phyloP scores from a whole-genome alignment of 257 asterid species.

The Nicotiana benthamiana region DNA sequence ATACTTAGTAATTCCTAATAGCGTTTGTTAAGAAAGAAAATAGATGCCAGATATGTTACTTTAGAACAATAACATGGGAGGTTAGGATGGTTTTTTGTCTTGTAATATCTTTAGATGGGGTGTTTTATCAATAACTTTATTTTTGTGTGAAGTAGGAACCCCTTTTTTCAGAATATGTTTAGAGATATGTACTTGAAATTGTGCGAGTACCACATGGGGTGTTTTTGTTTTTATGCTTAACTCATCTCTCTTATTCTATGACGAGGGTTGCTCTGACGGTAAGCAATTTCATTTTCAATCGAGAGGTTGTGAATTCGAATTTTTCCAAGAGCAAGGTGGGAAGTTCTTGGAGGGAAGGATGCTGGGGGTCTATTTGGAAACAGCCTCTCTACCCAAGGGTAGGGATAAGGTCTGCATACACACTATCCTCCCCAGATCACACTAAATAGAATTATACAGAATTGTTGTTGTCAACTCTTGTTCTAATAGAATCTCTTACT shows the following conservation, averaged over 20 bases:
- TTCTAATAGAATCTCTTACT: conserved; percentile 14
- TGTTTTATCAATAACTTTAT: conserved; percentile 4
- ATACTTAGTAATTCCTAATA: background rate
- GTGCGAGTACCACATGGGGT: conserved; percentile 37
- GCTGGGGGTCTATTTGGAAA: too few species aligned
- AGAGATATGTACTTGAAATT: conserved; percentile 5
- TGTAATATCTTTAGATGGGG: conserved; percentile 6
- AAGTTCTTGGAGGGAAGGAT: too few species aligned
- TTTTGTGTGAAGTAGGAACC: background rate
- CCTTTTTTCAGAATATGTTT: background rate
- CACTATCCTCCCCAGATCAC: too few species aligned
- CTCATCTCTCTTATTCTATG: conserved; percentile 1
- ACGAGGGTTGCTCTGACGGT: too few species aligned
- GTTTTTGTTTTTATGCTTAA: conserved; percentile 18
- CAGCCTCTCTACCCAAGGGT: too few species aligned
- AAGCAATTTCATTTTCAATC: too few species aligned
- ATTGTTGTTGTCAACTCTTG: too few species aligned
- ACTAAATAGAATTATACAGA: too few species aligned
- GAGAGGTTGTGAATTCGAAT: too few species aligned
- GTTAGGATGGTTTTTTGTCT: conserved; percentile 14
- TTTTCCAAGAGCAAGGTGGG: too few species aligned
- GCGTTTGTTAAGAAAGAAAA: background rate
- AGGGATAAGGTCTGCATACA: too few species aligned
- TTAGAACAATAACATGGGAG: conserved; percentile 2
- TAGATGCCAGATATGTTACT: background rate